These are phyloP conservation scores for Leccinum aurantiacum DNA, from an alignment of 768 basidiomycete species.

Conservation along the genomic window DNA sequence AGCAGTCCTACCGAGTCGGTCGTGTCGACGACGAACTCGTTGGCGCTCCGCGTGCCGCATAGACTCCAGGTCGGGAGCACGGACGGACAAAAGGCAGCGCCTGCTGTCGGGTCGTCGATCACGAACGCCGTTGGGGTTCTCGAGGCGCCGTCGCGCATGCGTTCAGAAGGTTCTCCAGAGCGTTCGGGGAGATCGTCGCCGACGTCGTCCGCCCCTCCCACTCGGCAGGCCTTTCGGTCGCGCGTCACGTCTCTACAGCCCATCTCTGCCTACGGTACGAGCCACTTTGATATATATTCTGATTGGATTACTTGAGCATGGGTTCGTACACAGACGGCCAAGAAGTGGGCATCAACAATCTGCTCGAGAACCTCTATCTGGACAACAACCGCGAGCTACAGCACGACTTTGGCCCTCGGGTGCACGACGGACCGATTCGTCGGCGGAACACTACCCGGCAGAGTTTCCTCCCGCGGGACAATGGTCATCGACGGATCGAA, in stretches of 20 bases:
- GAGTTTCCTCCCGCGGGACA: constrained; percentile 66
- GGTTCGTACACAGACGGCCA: constrained; percentile 70
- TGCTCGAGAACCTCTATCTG: constrained; percentile 87
- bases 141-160: constrained; percentile 70
- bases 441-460: constrained; percentile 74
- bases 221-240: constrained; percentile 48
- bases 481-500: constrained; percentile 58
- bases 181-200: constrained; percentile 81
- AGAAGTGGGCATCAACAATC: constrained; percentile 84
- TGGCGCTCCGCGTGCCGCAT: constrained; percentile 55
- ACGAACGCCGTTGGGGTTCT: constrained; percentile 81
- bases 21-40: constrained; percentile 68
- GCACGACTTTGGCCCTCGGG: constrained; percentile 87
- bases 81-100: constrained; percentile 83
- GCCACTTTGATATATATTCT: background rate
- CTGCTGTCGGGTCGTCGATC: constrained; percentile 84
- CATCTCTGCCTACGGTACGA: constrained; percentile 71
- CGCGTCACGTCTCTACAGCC: constrained; percentile 54
- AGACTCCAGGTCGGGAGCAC: constrained; percentile 68
- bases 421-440: constrained; percentile 78
- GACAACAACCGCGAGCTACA: constrained; percentile 85
- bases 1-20: constrained; percentile 83
- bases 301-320: constrained; percentile 2
- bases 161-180: constrained; percentile 65
- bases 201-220: constrained; percentile 55